Base-by-base conservation (phyloP, 352 stramenopile species). In the Saprolegnia diclina region DNA sequence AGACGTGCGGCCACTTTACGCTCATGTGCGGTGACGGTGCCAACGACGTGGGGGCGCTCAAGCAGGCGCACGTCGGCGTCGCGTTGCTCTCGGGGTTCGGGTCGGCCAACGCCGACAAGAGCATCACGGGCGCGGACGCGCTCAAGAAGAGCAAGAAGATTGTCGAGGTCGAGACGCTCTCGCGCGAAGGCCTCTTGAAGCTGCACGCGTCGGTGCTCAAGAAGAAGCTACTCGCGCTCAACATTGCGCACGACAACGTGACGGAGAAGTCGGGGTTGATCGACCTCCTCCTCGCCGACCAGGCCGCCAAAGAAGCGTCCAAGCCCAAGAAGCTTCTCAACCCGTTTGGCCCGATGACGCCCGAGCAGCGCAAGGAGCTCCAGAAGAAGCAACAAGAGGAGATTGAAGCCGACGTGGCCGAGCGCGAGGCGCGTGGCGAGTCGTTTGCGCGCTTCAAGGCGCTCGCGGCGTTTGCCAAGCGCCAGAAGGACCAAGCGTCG, bases 11-110 rank as follows among this genome's bases (percentile, higher is more conserved):
- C 0, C 79, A 91, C 57, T 81, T 91, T 62, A 98, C 94, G 26
- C 81, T 99, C 19, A 99, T 99, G 96, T 99, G 97, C 63, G 97
- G 97, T 65, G 97, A 99, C 71, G 97, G 97, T 63, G 97, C 91
- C 16, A 99, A 99, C 74, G 97, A 99, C 79, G 92, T 99, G 6
- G 95, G 95, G 56, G 94, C 94, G 2, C 75, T 98, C 37, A 98
- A 98, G 76, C 92, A 98, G 71, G 87, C 87, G 29, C 83, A 96
- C 64, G 88, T 96, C 77, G 88, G 88, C 61, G 86, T 95, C 10
- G 86, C 86, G 16, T 50, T 95, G 29, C 73, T 95, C 7, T 84
- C 83, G 42, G 86, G 86, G 40, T 94, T 94, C 54, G 86, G 86
- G 42, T 92, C 85, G 19, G 86, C 86, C 2, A 94, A 94, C 72